phyloP scores from a whole-genome alignment of 2,329 filamentous ascomycete genomes.

The Phyllosticta paracitricarpa region DNA sequence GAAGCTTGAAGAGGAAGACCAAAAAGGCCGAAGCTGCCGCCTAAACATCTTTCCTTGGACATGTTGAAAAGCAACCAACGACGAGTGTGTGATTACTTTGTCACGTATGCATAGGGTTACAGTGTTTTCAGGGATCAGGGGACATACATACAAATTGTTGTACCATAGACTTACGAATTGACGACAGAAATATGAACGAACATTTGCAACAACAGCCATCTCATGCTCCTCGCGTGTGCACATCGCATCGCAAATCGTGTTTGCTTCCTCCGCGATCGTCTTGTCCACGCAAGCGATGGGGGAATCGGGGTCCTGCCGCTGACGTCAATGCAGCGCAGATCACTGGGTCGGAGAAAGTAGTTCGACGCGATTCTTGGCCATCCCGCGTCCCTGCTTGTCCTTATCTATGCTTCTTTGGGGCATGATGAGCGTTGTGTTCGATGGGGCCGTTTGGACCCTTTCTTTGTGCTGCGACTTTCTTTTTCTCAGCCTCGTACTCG shows the following conservation, averaged over 20 bases:
- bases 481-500: no score
- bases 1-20: slow-evolving; percentile 33
- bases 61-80: neutral
- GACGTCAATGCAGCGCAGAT: neutral
- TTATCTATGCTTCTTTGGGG: neutral
- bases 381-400: neutral
- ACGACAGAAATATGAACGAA: neutral
- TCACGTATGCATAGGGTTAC: neutral
- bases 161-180: neutral
- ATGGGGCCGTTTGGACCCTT: no score
- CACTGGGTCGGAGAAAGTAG: neutral
- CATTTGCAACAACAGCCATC: neutral
- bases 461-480: no score
- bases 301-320: neutral
- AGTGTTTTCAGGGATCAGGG: neutral
- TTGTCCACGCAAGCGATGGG: neutral
- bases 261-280: neutral
- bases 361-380: neutral
- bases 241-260: neutral
- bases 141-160: neutral
- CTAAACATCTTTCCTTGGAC: neutral
- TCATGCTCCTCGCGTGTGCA: neutral
- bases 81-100: neutral
- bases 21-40: neutral
- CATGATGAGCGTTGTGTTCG: no score